Percentiles rank a stretch among this genome's conserved stretches.
Evolutionary conservation across 768 basidiomycete genomes (phyloP).

Genomic region (Lenzites betulinus): DNA sequence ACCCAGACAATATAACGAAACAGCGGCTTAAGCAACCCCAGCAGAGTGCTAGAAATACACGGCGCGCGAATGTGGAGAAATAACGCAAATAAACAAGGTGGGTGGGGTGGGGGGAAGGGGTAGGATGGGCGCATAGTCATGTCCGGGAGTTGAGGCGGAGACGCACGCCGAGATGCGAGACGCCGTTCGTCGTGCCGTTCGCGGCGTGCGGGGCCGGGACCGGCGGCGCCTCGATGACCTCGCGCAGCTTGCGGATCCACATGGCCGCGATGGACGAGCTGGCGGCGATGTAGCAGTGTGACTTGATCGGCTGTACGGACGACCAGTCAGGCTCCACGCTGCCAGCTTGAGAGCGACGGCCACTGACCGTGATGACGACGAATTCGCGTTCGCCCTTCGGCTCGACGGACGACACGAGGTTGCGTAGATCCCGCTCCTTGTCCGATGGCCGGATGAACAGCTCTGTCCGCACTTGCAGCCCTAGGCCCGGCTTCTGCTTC

Average conservation of each 20-base stretch:
- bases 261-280: constrained; percentile 29
- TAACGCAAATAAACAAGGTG: not conserved
- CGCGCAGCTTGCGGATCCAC: constrained; percentile 37
- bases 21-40: constrained; percentile 8
- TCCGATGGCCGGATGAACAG: constrained; percentile 40
- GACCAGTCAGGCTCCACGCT: constrained; percentile 10
- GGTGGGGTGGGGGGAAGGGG: too few species aligned
- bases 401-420: constrained; percentile 48
- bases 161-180: constrained; percentile 6
- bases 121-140: constrained; percentile 12
- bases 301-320: constrained; percentile 45
- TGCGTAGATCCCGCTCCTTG: constrained; percentile 48
- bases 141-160: constrained; percentile 21
- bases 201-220: not conserved
- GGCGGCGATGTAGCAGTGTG: constrained; percentile 31
- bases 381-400: constrained; percentile 60
- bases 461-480: constrained; percentile 52
- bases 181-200: not conserved
- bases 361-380: constrained; percentile 59
- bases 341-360: not conserved
- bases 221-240: constrained; percentile 26
- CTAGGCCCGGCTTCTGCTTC: constrained; percentile 45
- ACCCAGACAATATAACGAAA: not conserved
- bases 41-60: constrained; percentile 14
- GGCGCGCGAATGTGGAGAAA: constrained; percentile 3